Base-by-base conservation (phyloP, 352 stramenopile species). In the Globisporangium polare region DNA sequence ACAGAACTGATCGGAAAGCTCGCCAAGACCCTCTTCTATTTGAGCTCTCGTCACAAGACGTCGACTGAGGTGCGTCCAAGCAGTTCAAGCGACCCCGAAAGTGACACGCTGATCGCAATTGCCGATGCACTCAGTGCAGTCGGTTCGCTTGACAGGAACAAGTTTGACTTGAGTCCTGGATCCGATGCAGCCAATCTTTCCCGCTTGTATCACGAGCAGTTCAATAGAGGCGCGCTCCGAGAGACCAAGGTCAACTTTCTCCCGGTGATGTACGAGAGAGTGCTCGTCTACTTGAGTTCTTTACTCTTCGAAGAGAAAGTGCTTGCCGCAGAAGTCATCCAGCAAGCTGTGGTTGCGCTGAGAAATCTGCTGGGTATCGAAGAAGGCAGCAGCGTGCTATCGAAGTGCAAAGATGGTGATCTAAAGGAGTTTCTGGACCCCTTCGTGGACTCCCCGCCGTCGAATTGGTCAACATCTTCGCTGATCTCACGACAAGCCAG, bases 61-160 rank as follows among this genome's bases (percentile, higher is more conserved):
- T 57, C 56, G 17, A 26, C 27, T 29, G 62, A 61, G n/a, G 24
- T 35, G 27, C 20, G 29, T 20, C 17, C 12, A 13, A 52, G 13
- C n/a, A 43, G 20, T 42, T 8, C n/a, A 22, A 20, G 27, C 15
- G 45, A 35, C 3, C 43, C 24, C 6, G 60, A 66, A 27, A 66
- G 26, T n/a, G 54, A 26, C 22, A 42, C 68, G 29, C 29, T 64
- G 1, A 54, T 71, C 4, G 69, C 69, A 29, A 72, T 92, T 52
- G 83, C 83, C 10, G 67, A 90, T 65, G 74, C 68, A 18, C 77
- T 94, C 42, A 86, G 86, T 5, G 79, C 88, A 42, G 56, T 93
- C 33, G 86, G 86, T 12, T 68, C 78, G 12, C 75, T 90, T 26
- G 75, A 90, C 66, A 57, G 68, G 1, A 73, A 74, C 42, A 72